Evolutionary conservation across 495 filamentous ascomycete species (phyloP), one percentile per base, ranked within the genome.

Genomic region (Cudoniella acicularis): DNA sequence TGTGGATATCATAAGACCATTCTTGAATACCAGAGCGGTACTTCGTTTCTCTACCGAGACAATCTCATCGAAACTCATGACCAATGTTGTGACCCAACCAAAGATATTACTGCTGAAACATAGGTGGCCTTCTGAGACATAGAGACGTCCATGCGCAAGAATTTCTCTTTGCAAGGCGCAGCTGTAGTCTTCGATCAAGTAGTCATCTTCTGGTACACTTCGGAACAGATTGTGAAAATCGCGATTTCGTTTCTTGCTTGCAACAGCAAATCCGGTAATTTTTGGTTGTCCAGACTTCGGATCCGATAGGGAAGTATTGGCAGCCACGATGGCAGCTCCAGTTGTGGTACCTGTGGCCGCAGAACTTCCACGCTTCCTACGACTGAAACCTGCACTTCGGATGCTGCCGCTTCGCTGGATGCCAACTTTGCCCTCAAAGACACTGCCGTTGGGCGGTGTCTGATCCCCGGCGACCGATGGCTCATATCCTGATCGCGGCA

Each of bases 41-140:
- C 82, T 96, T 71, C 96, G 92, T 73, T 98, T 99, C 69, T 99
- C 94, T 1, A 99, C 87, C 0, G 92, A 89, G 26, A 98, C 90
- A 50, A 99, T 87, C 70, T 99, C 94, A 68, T 98, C 95, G 70
- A 98, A 99, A 68, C 90, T 94, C 72, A 99, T 96, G 42, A 99
- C 92, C 25, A 98, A 75, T 2, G 92, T 98, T 0, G 95, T 99
- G 1, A 95, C 85, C 94, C 94, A 99, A 36, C 94, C 94, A 36
- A 99, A 80, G 52, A 99, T 99, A 68, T 99, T 99, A 72, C 94
- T 98, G 59, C 92, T 95, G 73, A 99, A 99, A 75, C 94, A 99
- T 36, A 99, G 86, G 64, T 99, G 92, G 3, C 92, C 91, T 72
- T 99, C 94, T 0, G 93, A 97, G 25, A 99, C 87, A 66, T 99